A percentile compares a stretch with the other conserved stretches of the same genome.
Evolutionary conservation across 345 rosid species (phyloP).

Genomic region (Chamaenerion angustifolium): DNA sequence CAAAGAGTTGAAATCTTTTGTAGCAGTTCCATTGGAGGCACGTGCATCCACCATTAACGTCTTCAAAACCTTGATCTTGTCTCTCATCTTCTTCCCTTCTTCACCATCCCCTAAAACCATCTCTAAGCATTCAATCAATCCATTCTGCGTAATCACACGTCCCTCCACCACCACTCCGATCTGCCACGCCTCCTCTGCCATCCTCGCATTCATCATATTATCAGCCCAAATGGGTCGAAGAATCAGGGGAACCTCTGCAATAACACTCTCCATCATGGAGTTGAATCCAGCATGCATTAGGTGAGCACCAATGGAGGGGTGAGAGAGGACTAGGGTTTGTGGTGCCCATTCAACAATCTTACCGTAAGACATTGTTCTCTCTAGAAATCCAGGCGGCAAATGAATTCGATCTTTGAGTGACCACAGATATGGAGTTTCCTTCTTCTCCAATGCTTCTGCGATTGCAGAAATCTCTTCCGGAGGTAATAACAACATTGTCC

Average conservation of each 20-base stretch:
- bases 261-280: slow-evolving; percentile 38
- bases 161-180: slow-evolving; percentile 27
- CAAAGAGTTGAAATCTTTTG: slow-evolving; percentile 12
- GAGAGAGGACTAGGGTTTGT: slow-evolving; percentile 31
- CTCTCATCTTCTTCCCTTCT: slow-evolving; percentile 27
- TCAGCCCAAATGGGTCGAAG: slow-evolving; percentile 45
- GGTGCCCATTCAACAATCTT: slow-evolving; percentile 50
- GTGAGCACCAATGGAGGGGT: slow-evolving; percentile 22
- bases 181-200: slow-evolving; percentile 40
- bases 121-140: slow-evolving; percentile 24
- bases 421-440: neutral
- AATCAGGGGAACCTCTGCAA: slow-evolving; percentile 46
- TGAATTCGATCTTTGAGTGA: neutral
- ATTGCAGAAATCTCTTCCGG: neutral
- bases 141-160: slow-evolving; percentile 16
- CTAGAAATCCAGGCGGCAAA: slow-evolving; percentile 7
- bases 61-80: slow-evolving; percentile 10
- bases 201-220: slow-evolving; percentile 25
- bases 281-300: slow-evolving; percentile 42
- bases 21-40: slow-evolving; percentile 14
- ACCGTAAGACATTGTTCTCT: slow-evolving; percentile 25
- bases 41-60: slow-evolving; percentile 17
- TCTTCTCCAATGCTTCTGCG: neutral
- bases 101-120: slow-evolving; percentile 17
- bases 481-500: neutral